These are phyloP conservation scores for Aspergillus sp. DNA, from an alignment of 2,329 filamentous ascomycete genomes.

Conservation along the genomic window DNA sequence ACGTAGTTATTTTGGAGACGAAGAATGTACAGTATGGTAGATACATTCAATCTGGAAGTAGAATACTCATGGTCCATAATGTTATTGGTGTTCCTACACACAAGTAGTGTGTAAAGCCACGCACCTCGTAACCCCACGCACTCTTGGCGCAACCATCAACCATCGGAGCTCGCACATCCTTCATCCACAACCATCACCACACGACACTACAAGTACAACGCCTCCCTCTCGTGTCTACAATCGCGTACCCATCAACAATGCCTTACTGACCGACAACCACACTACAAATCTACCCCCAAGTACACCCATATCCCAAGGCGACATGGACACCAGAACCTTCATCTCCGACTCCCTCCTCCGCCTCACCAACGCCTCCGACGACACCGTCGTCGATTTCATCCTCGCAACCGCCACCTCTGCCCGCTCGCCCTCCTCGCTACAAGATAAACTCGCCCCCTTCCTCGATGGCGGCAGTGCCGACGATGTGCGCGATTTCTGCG, in stretches of 20 bases:
- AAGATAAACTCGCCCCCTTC: constrained; percentile 52
- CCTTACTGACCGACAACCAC: not conserved
- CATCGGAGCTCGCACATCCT: too few relatives aligned
- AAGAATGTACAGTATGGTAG: too few relatives aligned
- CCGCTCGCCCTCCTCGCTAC: constrained; percentile 47
- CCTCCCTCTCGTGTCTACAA: too few relatives aligned
- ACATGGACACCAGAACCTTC: constrained; percentile 41
- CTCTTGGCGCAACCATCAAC: too few relatives aligned
- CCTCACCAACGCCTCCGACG: constrained; percentile 55
- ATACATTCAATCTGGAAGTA: too few relatives aligned
- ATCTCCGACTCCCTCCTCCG: constrained; percentile 52
- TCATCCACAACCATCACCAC: too few relatives aligned
- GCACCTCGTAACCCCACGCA: too few relatives aligned
- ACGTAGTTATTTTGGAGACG: too few relatives aligned
- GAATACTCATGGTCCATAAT: too few relatives aligned
- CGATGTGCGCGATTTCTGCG: constrained; percentile 48
- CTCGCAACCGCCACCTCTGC: constrained; percentile 52
- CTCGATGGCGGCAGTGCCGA: constrained; percentile 46
- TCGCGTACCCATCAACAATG: not conserved
- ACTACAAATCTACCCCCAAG: not conserved
- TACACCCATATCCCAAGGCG: constrained; percentile 2
- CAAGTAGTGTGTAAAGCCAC: too few relatives aligned
- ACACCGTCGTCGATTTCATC: constrained; percentile 57
- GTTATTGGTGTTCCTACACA: too few relatives aligned
- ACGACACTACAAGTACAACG: too few relatives aligned